A percentile compares a stretch with the other conserved stretches of the same genome.
Conservation (phyloP, 768 basidiomycete genomes). For the Mrakia frigida region DNA sequence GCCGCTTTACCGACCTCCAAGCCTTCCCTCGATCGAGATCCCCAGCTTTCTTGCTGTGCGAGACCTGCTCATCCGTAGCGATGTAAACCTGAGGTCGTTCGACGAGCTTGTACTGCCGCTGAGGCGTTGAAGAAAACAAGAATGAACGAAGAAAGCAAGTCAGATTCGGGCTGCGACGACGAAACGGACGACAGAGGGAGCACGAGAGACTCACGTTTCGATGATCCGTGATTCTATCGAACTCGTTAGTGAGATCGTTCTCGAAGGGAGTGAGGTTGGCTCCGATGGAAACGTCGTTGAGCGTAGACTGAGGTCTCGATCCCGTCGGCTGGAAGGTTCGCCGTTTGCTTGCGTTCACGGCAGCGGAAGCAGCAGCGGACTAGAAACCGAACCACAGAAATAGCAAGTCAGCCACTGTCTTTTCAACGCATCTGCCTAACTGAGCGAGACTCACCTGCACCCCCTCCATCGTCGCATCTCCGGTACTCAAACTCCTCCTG, state of each 20-base stretch:
- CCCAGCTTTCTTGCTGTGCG: conserved; percentile 66
- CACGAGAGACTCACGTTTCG: background rate
- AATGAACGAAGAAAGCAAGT: background rate
- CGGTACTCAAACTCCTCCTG: conserved; percentile 21
- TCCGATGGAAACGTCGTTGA: background rate
- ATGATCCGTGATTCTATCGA: conserved; percentile 20
- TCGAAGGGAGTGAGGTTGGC: background rate
- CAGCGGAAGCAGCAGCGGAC: background rate
- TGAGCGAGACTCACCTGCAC: background rate
- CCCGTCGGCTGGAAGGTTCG: background rate
- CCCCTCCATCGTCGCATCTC: conserved; percentile 6
- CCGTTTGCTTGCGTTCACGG: conserved; percentile 5
- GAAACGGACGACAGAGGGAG: background rate
- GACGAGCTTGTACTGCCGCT: conserved; percentile 73
- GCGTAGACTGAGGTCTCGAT: conserved; percentile 8
- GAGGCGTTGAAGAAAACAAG: background rate
- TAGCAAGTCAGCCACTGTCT: background rate
- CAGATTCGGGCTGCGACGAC: too few species aligned
- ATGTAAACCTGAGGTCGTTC: conserved; percentile 76
- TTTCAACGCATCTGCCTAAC: too few species aligned
- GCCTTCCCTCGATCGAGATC: conserved; percentile 73
- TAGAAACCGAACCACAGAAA: background rate
- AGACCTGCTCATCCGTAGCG: conserved; percentile 63
- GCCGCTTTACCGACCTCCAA: conserved; percentile 79
- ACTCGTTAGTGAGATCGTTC: conserved; percentile 9